Evolutionary conservation across 2,329 filamentous ascomycete species (phyloP).

Genomic region (Cladophialophora chaetospira): DNA sequence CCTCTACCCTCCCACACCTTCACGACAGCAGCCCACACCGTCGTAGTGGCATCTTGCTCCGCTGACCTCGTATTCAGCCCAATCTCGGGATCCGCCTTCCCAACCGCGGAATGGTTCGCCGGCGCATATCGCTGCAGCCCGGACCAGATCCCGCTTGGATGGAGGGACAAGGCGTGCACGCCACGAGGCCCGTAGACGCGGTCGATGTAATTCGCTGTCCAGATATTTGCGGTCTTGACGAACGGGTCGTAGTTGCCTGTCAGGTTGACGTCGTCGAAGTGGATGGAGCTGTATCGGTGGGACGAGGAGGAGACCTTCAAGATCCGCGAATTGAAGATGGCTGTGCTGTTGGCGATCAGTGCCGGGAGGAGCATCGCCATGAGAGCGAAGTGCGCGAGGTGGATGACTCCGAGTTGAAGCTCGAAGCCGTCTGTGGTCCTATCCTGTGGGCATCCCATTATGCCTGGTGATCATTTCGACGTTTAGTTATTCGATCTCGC

Average conservation of each 20-base stretch:
- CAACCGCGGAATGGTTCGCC: neutral
- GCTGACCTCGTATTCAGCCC: neutral
- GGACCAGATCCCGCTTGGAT: too few relatives aligned
- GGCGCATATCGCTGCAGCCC: too few relatives aligned
- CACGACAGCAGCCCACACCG: too few relatives aligned
- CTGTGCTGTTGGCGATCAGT: slow-evolving; percentile 42
- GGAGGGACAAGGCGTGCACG: too few relatives aligned
- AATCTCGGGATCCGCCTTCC: neutral
- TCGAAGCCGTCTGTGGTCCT: slow-evolving; percentile 51
- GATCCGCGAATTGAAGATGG: slow-evolving; percentile 49
- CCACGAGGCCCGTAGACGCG: too few relatives aligned
- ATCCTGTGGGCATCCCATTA: slow-evolving; percentile 36
- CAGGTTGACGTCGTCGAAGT: slow-evolving; percentile 43
- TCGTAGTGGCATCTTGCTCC: too few relatives aligned
- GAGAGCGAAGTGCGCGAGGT: slow-evolving; percentile 51
- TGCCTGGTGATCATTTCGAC: too few relatives aligned
- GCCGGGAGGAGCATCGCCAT: slow-evolving; percentile 51
- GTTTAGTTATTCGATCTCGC: too few relatives aligned
- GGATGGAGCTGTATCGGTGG: slow-evolving; percentile 42
- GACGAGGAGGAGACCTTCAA: slow-evolving; percentile 49
- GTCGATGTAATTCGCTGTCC: too few relatives aligned
- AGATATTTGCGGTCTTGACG: too few relatives aligned
- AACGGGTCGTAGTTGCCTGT: too few relatives aligned
- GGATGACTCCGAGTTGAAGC: slow-evolving; percentile 47
- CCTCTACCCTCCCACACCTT: too few relatives aligned